Conservation (phyloP, 441 rosid species). For the Jatropha multifida region DNA sequence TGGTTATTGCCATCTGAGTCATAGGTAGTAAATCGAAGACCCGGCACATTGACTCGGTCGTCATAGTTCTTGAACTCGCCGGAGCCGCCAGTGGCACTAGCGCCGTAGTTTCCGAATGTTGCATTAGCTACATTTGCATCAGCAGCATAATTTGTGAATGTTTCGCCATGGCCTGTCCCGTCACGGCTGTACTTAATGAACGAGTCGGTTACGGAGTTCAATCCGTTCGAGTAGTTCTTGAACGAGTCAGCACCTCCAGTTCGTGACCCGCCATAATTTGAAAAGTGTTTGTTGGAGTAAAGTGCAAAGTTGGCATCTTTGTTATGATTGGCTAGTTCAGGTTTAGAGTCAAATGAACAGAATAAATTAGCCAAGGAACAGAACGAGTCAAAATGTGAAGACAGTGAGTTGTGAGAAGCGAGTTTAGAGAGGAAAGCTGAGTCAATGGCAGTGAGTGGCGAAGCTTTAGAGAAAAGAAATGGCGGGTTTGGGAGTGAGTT, state of each 20-base stretch:
- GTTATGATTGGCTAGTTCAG: neutral
- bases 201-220: slow-evolving; percentile 53
- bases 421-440: slow-evolving; percentile 66
- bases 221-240: slow-evolving; percentile 58
- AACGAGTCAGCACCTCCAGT: slow-evolving; percentile 60
- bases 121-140: slow-evolving; percentile 71
- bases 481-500: slow-evolving; percentile 41
- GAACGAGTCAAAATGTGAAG: slow-evolving; percentile 53
- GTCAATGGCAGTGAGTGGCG: slow-evolving; percentile 66
- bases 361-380: slow-evolving; percentile 71
- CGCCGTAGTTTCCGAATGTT: slow-evolving; percentile 71
- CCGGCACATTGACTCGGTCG: slow-evolving; percentile 56
- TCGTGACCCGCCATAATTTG: slow-evolving; percentile 57
- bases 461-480: slow-evolving; percentile 71
- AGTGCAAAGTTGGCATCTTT: slow-evolving; percentile 49
- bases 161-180: slow-evolving; percentile 50
- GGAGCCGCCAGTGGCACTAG: slow-evolving; percentile 61
- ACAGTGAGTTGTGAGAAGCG: slow-evolving; percentile 56
- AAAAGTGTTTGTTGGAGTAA: slow-evolving; percentile 59
- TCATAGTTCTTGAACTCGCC: slow-evolving; percentile 66
- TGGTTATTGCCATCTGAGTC: slow-evolving; percentile 54
- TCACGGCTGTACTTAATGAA: slow-evolving; percentile 72
- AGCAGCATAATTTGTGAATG: slow-evolving; percentile 50
- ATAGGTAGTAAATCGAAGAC: slow-evolving; percentile 64
- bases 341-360: slow-evolving; percentile 47